Conservation (phyloP, 805 yeast species). For the Priceomyces carsonii region DNA sequence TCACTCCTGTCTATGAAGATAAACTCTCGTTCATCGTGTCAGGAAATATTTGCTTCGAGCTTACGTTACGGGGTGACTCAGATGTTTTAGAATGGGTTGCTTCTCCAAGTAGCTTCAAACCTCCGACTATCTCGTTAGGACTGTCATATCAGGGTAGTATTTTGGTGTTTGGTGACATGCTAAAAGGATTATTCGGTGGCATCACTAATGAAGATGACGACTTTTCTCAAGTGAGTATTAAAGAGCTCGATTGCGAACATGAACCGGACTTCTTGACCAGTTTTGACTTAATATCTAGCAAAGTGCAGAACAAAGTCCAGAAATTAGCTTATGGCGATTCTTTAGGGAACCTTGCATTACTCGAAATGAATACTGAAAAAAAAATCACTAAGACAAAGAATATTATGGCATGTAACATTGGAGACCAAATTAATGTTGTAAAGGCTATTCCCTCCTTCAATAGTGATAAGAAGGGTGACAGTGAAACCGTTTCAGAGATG, state of each 20-base stretch:
- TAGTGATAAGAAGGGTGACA: not conserved
- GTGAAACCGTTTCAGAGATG: not conserved
- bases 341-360: conserved; percentile 25
- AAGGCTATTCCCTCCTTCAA: conserved; percentile 7
- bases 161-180: conserved; percentile 16
- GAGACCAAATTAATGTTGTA: conserved; percentile 30
- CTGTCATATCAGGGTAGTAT: conserved; percentile 2
- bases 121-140: conserved; percentile 10
- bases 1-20: conserved; percentile 12
- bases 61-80: too few species aligned
- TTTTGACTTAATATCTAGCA: conserved; percentile 9
- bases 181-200: conserved; percentile 15
- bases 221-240: conserved; percentile 4
- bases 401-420: conserved; percentile 21
- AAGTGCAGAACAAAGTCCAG: not conserved
- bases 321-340: conserved; percentile 25
- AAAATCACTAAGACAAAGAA: conserved; percentile 10
- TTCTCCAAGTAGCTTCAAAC: too few species aligned
- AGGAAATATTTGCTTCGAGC: conserved; percentile 16
- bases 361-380: conserved; percentile 7
- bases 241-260: conserved; percentile 2
- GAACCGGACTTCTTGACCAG: conserved; percentile 16
- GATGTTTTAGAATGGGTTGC: too few species aligned
- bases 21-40: conserved; percentile 13
- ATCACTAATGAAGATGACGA: not conserved